Evolutionary conservation across 495 filamentous ascomycete species (phyloP).

Genomic region (Neurospora tetrasperma): DNA sequence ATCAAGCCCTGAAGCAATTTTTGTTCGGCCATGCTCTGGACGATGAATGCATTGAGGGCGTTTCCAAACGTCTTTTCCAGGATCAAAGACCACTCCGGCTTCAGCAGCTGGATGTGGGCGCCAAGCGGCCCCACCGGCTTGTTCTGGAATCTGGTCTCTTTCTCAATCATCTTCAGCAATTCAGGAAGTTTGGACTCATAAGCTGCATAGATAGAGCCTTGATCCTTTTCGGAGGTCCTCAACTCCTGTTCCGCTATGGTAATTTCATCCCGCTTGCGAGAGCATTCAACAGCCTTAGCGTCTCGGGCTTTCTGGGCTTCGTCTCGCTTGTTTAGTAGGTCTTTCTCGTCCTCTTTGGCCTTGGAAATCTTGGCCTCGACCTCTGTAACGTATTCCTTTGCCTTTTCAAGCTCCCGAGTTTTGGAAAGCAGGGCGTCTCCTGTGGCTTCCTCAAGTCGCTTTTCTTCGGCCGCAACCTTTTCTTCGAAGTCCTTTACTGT

Average conservation of each 20-base stretch:
- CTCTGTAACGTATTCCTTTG: conserved; percentile 37
- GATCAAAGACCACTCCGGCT: conserved; percentile 76
- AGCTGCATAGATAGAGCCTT: conserved; percentile 28
- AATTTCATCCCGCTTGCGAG: conserved; percentile 37
- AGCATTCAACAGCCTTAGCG: conserved; percentile 26
- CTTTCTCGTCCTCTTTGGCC: conserved; percentile 22
- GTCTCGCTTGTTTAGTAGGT: conserved; percentile 22
- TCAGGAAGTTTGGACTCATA: conserved; percentile 53
- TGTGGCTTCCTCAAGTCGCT: conserved; percentile 42
- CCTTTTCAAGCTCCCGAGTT: conserved; percentile 35
- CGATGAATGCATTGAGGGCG: conserved; percentile 64
- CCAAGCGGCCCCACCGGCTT: conserved; percentile 82
- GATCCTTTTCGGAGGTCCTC: conserved; percentile 19
- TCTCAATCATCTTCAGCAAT: conserved; percentile 55
- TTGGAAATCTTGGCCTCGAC: conserved; percentile 28
- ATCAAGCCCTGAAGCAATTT: conserved; percentile 51
- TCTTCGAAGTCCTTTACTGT: conserved; percentile 27
- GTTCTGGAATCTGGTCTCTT: conserved; percentile 52
- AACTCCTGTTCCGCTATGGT: conserved; percentile 36
- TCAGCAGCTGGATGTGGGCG: conserved; percentile 57
- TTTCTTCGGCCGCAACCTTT: conserved; percentile 33
- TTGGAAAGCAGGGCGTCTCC: conserved; percentile 34
- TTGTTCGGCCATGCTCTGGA: conserved; percentile 63
- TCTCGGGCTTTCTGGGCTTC: conserved; percentile 34
- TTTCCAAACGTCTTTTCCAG: conserved; percentile 63